These are phyloP conservation scores for Hypoxylon rubiginosum DNA, from an alignment of 2,329 filamentous ascomycete genomes.

Conservation along the genomic window DNA sequence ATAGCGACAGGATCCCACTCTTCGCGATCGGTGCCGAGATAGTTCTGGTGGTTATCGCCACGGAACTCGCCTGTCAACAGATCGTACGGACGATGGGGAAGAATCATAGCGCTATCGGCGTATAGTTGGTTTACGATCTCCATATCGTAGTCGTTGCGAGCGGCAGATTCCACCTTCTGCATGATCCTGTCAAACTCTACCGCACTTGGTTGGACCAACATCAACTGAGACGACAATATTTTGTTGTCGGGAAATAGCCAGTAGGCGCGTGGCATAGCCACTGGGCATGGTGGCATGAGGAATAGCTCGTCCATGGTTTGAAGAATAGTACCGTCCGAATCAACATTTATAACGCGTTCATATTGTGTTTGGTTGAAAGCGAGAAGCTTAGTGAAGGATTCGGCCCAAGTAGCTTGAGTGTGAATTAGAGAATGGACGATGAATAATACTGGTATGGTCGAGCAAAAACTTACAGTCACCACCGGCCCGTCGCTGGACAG, in stretches of 20 bases:
- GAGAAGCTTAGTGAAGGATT: constrained; percentile 76
- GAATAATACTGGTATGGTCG: not conserved
- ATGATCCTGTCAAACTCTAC: constrained; percentile 61
- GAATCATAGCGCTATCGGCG: constrained; percentile 67
- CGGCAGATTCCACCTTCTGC: constrained; percentile 52
- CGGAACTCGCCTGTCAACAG: constrained; percentile 75
- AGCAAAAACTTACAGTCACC: constrained; percentile 53
- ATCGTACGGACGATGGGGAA: constrained; percentile 74
- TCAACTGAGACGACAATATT: constrained; percentile 70
- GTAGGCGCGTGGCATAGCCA: constrained; percentile 79
- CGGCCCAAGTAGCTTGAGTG: constrained; percentile 67
- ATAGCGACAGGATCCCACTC: constrained; percentile 69
- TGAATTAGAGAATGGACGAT: constrained; percentile 10
- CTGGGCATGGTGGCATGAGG: constrained; percentile 69
- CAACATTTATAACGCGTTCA: constrained; percentile 61
- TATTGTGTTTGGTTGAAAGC: constrained; percentile 78
- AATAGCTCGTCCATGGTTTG: constrained; percentile 79
- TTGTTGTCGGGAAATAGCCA: constrained; percentile 70
- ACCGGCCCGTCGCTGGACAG: constrained; percentile 55
- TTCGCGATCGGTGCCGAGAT: constrained; percentile 57
- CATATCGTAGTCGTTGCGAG: constrained; percentile 70
- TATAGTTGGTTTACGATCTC: constrained; percentile 76
- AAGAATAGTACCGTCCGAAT: constrained; percentile 75
- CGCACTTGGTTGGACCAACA: constrained; percentile 71
- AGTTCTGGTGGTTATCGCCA: constrained; percentile 60